Percentiles rank a stretch among this genome's conserved stretches.
These are phyloP conservation scores for Candida broadrunensis DNA, from an alignment of 805 yeast species.

Conservation along the genomic window DNA sequence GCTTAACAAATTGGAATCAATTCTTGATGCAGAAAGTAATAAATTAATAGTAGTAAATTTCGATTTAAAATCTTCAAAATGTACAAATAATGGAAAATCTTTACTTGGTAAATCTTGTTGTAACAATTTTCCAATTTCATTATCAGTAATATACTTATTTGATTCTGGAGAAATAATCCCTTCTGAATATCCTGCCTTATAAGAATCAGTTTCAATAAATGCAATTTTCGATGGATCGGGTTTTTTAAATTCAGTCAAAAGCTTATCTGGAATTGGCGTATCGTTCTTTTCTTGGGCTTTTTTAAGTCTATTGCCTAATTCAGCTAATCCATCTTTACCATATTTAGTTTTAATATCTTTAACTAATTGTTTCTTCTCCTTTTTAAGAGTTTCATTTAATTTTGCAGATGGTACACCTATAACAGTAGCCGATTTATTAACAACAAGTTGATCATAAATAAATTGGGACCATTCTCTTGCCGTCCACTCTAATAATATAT, in stretches of 20 bases:
- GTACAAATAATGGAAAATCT: conserved; percentile 65
- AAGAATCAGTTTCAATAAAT: conserved; percentile 68
- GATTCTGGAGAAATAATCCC: conserved; percentile 27
- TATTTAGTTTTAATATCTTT: conserved; percentile 48
- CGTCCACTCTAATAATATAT: conserved; percentile 57
- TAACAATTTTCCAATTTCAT: conserved; percentile 13
- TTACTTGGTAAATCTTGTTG: conserved; percentile 30
- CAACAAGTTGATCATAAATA: conserved; percentile 51
- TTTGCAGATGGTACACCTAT: conserved; percentile 68
- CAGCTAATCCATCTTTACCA: conserved; percentile 59
- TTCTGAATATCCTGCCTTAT: conserved; percentile 51
- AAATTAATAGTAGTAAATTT: conserved; percentile 72
- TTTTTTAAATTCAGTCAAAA: conserved; percentile 58
- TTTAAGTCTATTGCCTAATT: conserved; percentile 50
- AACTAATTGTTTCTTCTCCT: conserved; percentile 46
- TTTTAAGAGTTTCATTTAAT: conserved; percentile 52
- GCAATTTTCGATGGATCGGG: conserved; percentile 75
- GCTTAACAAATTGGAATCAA: conserved; percentile 54
- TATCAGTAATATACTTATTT: conserved; percentile 17
- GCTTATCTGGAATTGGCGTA: conserved; percentile 67
- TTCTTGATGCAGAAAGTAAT: conserved; percentile 51
- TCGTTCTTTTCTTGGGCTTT: conserved; percentile 68
- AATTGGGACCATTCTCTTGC: conserved; percentile 64
- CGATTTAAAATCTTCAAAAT: conserved; percentile 76
- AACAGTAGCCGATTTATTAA: conserved; percentile 62